Evolutionary conservation across 306 rosid genomes (phyloP), one percentile per base, ranked within the genome.

Genomic region (Quercus agrifolia): DNA sequence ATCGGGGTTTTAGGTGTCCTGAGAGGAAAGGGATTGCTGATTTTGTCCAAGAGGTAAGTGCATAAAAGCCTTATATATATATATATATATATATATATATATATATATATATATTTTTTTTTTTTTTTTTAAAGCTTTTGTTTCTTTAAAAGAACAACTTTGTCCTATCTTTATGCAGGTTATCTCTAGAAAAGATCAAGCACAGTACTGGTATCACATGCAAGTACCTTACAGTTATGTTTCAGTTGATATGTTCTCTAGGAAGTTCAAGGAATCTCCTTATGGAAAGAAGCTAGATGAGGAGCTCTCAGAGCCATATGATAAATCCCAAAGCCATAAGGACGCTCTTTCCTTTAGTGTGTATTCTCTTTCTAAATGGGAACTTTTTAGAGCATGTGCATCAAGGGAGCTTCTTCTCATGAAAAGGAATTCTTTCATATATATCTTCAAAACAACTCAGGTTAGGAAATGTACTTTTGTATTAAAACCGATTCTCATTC

Each of bases 1-100:
- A 75, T 21, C 82, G 90, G 23, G 90, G 90, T 10, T 86, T 86
- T 71, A 79, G 75, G 55, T 88, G 90, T 70, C 92, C 92, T 5
- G 69, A 79, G 21, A 82, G 90, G 56, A 88, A 84, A 75, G 87
- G 86, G 3, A 72, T 88, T 8, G 87, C 90, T 3, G 49, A 66
- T 31, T 66, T 66, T 31, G 12, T 66, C 46, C 71, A 66, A 19
- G 71, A 66, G 49, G 71, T 30, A 31, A 66, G 46, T 31, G 1
- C 71, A 27, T 61, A 9, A 12, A 12, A 63, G 70, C 38, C 30
- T 38, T 28, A 27, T 2, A 4, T 23, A 23, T 23, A 23, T 1
- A 23, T 23, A 23, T 23, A 23, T 23, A 23, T 23, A 23, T 23
- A 21, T 21, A 21, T 21, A 21, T 21, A 21, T 21, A 21, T 21